Percentiles rank a stretch among this genome's conserved stretches.
Conservation (phyloP, 2,329 filamentous ascomycete genomes). For the Colletotrichum coccodes region DNA sequence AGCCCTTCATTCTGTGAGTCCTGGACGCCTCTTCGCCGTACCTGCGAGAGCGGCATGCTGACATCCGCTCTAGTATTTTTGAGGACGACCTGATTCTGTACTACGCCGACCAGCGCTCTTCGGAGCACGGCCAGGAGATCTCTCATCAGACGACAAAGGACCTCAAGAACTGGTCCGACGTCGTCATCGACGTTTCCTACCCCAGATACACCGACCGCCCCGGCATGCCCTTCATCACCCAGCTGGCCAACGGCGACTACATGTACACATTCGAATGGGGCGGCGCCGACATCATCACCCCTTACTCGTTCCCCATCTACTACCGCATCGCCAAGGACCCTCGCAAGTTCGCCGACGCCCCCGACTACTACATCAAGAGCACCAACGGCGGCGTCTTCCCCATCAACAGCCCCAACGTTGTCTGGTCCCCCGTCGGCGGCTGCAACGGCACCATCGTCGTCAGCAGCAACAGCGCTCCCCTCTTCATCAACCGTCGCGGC, state of each 20-base stretch:
- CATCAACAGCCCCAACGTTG: slow-evolving; percentile 53
- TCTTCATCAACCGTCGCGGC: slow-evolving; percentile 54
- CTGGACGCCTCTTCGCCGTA: accelerated
- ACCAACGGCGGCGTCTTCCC: slow-evolving; percentile 44
- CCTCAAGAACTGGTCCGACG: slow-evolving; percentile 65
- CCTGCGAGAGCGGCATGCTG: background rate
- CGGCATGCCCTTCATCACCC: slow-evolving; percentile 72
- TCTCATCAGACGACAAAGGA: slow-evolving; percentile 71
- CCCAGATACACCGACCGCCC: slow-evolving; percentile 71
- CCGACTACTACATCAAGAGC: slow-evolving; percentile 44
- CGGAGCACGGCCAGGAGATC: slow-evolving; percentile 74
- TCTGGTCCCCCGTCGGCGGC: slow-evolving; percentile 56
- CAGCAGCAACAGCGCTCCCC: slow-evolving; percentile 47
- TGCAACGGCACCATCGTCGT: slow-evolving; percentile 56
- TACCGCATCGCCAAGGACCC: slow-evolving; percentile 55
- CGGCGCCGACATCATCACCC: slow-evolving; percentile 48
- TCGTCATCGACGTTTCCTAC: slow-evolving; percentile 70
- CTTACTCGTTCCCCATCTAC: slow-evolving; percentile 53
- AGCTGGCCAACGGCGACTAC: slow-evolving; percentile 68
- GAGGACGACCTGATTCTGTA: slow-evolving; percentile 71
- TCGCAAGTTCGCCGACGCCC: slow-evolving; percentile 45
- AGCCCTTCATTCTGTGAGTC: slow-evolving; percentile 69
- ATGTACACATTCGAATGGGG: slow-evolving; percentile 75
- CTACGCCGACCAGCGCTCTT: slow-evolving; percentile 78
- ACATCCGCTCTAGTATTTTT: slow-evolving; percentile 52